Percentiles rank a stretch among this genome's conserved stretches.
These are phyloP conservation scores for Rhinocladiella similis DNA, from an alignment of 2,329 filamentous ascomycete species.

Conservation along the genomic window DNA sequence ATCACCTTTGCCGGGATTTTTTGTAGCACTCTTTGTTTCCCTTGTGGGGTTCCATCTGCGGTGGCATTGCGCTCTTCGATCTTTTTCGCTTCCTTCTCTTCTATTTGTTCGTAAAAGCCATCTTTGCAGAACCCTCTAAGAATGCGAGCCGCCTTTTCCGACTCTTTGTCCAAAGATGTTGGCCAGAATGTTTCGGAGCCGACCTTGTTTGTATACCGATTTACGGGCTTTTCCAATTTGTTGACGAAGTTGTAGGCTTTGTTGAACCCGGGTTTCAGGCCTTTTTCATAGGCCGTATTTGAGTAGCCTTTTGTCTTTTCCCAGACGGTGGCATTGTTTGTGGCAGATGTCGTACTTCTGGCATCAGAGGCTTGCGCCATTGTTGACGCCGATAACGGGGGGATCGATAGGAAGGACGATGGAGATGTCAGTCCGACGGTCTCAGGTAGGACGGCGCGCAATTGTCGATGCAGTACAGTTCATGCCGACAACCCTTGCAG, in stretches of 20 bases:
- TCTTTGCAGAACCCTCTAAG: slow-evolving; percentile 86
- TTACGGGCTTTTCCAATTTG: slow-evolving; percentile 74
- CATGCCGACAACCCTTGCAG: slow-evolving; percentile 1
- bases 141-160: slow-evolving; percentile 87
- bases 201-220: slow-evolving; percentile 76
- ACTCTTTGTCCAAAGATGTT: slow-evolving; percentile 80
- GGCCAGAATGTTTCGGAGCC: slow-evolving; percentile 85
- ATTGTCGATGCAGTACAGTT: too few relatives aligned
- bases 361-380: slow-evolving; percentile 15
- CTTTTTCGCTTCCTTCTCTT: slow-evolving; percentile 53
- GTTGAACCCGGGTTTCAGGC: slow-evolving; percentile 69
- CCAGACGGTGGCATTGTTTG: slow-evolving; percentile 48
- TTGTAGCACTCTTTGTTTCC: slow-evolving; percentile 67
- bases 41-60: slow-evolving; percentile 46
- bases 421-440: neutral
- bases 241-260: slow-evolving; percentile 68
- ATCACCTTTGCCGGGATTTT: slow-evolving; percentile 87
- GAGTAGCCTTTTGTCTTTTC: slow-evolving; percentile 52
- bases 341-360: slow-evolving; percentile 5
- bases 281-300: slow-evolving; percentile 42
- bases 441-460: neutral
- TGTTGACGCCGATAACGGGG: neutral
- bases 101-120: slow-evolving; percentile 65
- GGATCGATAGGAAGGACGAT: neutral
- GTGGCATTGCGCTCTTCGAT: slow-evolving; percentile 35